Base-by-base conservation (phyloP, 305 asterid species). In the Fraxinus ornus region DNA sequence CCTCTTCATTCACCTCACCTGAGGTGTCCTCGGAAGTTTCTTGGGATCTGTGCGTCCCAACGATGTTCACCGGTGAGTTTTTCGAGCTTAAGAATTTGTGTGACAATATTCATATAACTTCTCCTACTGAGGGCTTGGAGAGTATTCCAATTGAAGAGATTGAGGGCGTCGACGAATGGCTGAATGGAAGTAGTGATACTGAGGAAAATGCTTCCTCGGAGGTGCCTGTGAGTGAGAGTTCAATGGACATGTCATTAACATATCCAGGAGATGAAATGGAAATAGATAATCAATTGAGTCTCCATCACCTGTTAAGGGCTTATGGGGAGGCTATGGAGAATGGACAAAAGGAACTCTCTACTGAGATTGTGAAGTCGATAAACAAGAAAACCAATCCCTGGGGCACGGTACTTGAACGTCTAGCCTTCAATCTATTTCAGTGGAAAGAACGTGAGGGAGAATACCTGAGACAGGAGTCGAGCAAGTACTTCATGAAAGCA, bases 271-370 rank as follows among this genome's bases (percentile, higher is more conserved):
- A 77, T 19, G 76, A 71, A 30, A 76, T 78, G 85, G 89, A 87
- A 82, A 78, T 83, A 30, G 91, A 91, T 76, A 84, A 76, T 12
- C 89, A 89, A 71, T 71, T 84, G 47, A 71, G 77, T 37, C 89
- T 91, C 2, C 84, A 77, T 30, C 97, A 92, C 86, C 90, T 92
- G 0, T 84, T 90, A 3, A 81, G 47, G 81, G 98, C 93, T 12
- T 90, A 91, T 52, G 95, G 89, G n/a, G 98, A 92, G 83, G 92
- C 98, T 22, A 75, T 70, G 78, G 89, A 87, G 81, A 88, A 90
- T 75, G 92, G 91, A 26, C 91, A 90, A 30, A 82, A 39, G 73
- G 92, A 88, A 86, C 92, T 93, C 0, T 47, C 88, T 2, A 87
- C 83, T 47, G 93, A 89, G 83, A 83, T 92, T 64, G 86, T 78